Base-by-base conservation (phyloP, 768 basidiomycete genomes). In the Termitomyces sp. region DNA sequence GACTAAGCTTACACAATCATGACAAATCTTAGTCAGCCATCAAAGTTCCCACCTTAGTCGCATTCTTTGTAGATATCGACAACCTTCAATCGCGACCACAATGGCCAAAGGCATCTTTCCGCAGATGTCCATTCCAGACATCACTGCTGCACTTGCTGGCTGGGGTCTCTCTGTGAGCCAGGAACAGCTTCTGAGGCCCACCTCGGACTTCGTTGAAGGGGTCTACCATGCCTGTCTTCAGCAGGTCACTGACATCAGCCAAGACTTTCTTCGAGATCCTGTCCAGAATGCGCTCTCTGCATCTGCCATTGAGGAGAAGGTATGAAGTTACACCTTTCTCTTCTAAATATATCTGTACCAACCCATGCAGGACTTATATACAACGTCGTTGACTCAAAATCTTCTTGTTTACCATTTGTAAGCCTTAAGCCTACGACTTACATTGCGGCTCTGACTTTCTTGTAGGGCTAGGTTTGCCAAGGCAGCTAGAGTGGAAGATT, bases 401-500 rank as follows among this genome's bases (percentile, higher is more conserved):
- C 66, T 91, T 35, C 73, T 91, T 47, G 73, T 89, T 11, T 81
- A 83, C 66, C 89, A 92, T 64, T 72, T 91, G 88, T 88, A 66
- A 58, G 79, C 62, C 12, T 44, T 88, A 66, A 57, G 79, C 61
- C 12, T 39, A 23, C 32, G n/a, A 12, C 1, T 57, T 16, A 23
- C 34, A 42, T 37, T 25, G 27, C 37, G 52, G 37, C 35, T 63
- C 25, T 52, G 42, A 49, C 57, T 19, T 41, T 44, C 32, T 48
- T 44, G 0, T 61, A 91, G 88, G 19, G 76, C 80, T 25, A 84
- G 89, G 43, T 82, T 94, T 32, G 88, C 89, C 3, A 76, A 71
- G 49, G 85, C 89, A 0, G 88, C 91, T 5, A 77, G 85, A 63
- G 82, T 91, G 39, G 81, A 86, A 54, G 85, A 89, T 67, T 94